Evolutionary conservation across 768 basidiomycete species (phyloP).

Genomic region (Epithele typhae): DNA sequence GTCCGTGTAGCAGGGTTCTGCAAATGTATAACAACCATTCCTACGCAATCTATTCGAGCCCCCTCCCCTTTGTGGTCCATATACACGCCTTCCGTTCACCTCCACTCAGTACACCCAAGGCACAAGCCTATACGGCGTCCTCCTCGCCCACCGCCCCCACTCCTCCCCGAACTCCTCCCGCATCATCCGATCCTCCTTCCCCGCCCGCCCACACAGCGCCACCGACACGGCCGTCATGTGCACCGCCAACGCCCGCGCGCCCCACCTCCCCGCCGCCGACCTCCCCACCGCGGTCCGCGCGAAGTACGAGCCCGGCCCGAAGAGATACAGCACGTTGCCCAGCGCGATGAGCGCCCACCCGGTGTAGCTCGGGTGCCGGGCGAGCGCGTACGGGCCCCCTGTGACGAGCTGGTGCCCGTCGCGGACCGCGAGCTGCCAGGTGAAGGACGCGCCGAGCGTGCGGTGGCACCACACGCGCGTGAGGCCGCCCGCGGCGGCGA

Average conservation of each 20-base stretch:
- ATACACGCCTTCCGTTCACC: too few species aligned
- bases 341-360: not conserved
- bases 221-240: not conserved
- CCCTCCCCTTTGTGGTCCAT: too few species aligned
- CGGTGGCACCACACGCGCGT: slow-evolving; percentile 1
- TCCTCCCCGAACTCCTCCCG: slow-evolving; percentile 12
- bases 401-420: slow-evolving; percentile 13
- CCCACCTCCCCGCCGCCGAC: not conserved
- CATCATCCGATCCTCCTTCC: slow-evolving; percentile 9
- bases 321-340: not conserved
- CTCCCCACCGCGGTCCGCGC: not conserved
- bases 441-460: slow-evolving; percentile 14
- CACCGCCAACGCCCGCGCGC: not conserved
- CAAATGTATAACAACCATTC: too few species aligned
- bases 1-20: too few species aligned
- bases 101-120: slow-evolving; percentile 3
- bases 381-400: slow-evolving; percentile 9
- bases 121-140: slow-evolving; percentile 9
- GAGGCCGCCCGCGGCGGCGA: not conserved
- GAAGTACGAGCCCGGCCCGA: not conserved
- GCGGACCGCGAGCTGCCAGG: slow-evolving; percentile 11
- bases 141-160: slow-evolving; percentile 12
- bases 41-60: too few species aligned
- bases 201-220: not conserved
- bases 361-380: slow-evolving; percentile 18